phyloP scores from a whole-genome alignment of 805 yeast species.

The Millerozyma miso region DNA sequence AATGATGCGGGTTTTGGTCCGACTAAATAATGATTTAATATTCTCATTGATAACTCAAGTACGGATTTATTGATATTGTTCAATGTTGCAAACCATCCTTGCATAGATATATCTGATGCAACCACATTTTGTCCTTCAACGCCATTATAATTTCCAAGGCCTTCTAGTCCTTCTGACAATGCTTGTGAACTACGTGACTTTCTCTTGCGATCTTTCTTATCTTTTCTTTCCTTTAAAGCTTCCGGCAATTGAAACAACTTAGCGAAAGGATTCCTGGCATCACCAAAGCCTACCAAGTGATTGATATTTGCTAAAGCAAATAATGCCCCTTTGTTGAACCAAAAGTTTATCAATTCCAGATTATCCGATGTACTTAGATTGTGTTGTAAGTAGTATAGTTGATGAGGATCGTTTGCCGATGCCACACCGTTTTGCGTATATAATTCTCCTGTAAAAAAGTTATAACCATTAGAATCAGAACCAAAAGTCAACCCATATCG shows the following conservation, averaged over 20 bases:
- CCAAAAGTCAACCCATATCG: slow-evolving; percentile 67
- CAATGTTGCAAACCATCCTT: slow-evolving; percentile 57
- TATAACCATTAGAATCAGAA: slow-evolving; percentile 56
- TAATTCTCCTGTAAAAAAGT: slow-evolving; percentile 50
- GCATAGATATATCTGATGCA: slow-evolving; percentile 31
- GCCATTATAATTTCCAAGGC: slow-evolving; percentile 12
- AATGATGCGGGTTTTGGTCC: slow-evolving; percentile 71
- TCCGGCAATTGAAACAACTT: slow-evolving; percentile 68
- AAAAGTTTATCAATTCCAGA: slow-evolving; percentile 55
- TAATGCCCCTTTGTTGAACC: slow-evolving; percentile 72
- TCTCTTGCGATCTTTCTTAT: slow-evolving; percentile 63
- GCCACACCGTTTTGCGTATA: slow-evolving; percentile 32
- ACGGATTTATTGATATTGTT: slow-evolving; percentile 59
- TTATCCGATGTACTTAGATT: slow-evolving; percentile 22
- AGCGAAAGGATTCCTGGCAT: slow-evolving; percentile 71
- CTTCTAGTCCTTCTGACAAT: slow-evolving; percentile 7
- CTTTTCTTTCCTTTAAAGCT: slow-evolving; percentile 66
- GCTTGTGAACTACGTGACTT: slow-evolving; percentile 28
- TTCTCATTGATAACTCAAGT: slow-evolving; percentile 63
- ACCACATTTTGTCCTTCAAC: slow-evolving; percentile 28
- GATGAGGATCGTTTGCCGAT: slow-evolving; percentile 26
- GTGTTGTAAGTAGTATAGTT: slow-evolving; percentile 27
- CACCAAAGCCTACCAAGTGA: slow-evolving; percentile 76
- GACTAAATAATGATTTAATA: slow-evolving; percentile 57
- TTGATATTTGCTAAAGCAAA: slow-evolving; percentile 74